Base-by-base conservation (phyloP, 176 grass and related monocot genomes). In the Otatea glauca region DNA sequence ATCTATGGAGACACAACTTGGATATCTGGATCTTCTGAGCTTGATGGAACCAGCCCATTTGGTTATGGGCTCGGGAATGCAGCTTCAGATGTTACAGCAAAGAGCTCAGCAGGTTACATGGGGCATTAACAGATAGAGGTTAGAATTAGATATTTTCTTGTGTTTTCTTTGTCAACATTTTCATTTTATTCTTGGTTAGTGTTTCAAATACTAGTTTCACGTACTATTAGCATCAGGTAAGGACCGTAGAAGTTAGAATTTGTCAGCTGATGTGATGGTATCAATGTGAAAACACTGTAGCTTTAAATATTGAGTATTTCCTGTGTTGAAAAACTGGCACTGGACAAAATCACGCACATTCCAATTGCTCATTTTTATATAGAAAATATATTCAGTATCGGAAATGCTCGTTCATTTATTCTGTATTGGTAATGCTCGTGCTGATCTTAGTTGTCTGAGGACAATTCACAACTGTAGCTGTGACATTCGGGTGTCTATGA, bases 61-160 rank as follows among this genome's bases (percentile, higher is more conserved):
- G 94, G 86, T 84, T 92, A 97, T 84, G 89, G 65, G 37, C 87
- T 94, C 78, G 82, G 84, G 20, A 97, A 89, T 87, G 82, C 86
- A 80, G 62, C 81, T 77, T 72, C 87, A 81, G 91, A 93, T 78
- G 81, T 91, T 90, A 74, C 75, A 89, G 81, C 74, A 84, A 91
- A 86, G 83, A 87, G 38, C 72, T 86, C 87, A 89, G 64, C 77
- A 65, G 87, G 84, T 86, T 90, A 91, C 90, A 89, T 91, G 78
- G 94, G 84, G 69, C 87, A 81, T 84, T 93, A 89, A 92, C 76
- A 84, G 51, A 87, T 94, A 88, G 86, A 94, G 94, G 94, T 97
- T 80, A 92, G 85, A 71, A 92, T 97, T 80, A 92, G 85, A 71
- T 64, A 34, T 67, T 54, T 73, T 87, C 18, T 39, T 39, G 27